Evolutionary conservation across 2,329 filamentous ascomycete species (phyloP).

Genomic region (Venturia aucupariae): DNA sequence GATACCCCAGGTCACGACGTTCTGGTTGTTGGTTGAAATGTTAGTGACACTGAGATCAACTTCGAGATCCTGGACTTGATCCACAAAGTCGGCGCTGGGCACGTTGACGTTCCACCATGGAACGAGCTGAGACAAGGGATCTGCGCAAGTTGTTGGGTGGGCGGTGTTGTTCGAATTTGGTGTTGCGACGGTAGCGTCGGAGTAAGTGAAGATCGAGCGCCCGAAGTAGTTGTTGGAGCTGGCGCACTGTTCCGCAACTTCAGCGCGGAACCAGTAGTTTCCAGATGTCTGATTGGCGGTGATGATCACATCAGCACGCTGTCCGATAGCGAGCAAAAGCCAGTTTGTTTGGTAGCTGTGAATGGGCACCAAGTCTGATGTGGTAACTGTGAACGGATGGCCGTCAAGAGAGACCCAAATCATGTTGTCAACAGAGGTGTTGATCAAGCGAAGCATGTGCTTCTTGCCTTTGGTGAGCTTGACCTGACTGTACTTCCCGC

Average conservation of each 20-base stretch:
- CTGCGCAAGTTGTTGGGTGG: constrained; percentile 23
- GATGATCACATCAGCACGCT: constrained; percentile 40
- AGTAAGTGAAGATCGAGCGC: constrained; percentile 30
- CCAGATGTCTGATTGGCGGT: constrained; percentile 34
- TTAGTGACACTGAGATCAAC: constrained; percentile 25
- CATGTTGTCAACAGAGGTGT: constrained; percentile 15
- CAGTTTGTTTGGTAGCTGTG: constrained; percentile 24
- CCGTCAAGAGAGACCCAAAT: constrained; percentile 17
- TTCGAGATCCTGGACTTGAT: constrained; percentile 24
- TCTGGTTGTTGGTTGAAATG: constrained; percentile 28
- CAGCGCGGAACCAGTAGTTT: constrained; percentile 39
- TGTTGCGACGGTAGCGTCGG: constrained; percentile 17
- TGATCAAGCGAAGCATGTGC: constrained; percentile 17
- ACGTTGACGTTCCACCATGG: constrained; percentile 28
- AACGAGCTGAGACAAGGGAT: constrained; percentile 21
- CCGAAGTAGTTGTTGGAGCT: constrained; percentile 26
- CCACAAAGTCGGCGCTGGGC: constrained; percentile 25
- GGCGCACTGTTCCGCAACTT: constrained; percentile 28
- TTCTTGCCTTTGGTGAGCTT: constrained; percentile 22
- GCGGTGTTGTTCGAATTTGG: constrained; percentile 20
- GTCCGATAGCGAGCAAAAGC: constrained; percentile 33
- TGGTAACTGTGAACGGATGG: constrained; percentile 15
- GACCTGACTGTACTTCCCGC: constrained; percentile 27
- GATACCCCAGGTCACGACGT: constrained; percentile 32
- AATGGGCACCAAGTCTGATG: constrained; percentile 17